Evolutionary conservation across 1,139 yeast genomes (phyloP).

Genomic region (Schwanniomyces etchellsii): DNA sequence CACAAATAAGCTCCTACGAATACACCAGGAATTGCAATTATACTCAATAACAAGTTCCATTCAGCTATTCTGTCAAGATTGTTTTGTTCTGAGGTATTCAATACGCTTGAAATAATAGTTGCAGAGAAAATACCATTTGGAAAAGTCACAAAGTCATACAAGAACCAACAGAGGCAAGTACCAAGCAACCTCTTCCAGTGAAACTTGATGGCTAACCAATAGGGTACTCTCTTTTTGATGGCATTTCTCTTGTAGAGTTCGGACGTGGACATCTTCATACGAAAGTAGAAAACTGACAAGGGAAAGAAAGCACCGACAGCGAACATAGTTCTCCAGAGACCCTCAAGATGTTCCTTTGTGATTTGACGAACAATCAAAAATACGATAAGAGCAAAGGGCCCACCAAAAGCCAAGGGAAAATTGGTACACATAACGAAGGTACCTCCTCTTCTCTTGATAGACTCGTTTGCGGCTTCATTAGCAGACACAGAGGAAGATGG

Average conservation of each 20-base stretch:
- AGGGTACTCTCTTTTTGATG: constrained; percentile 39
- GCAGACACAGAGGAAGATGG: constrained; percentile 68
- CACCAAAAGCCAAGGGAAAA: constrained; percentile 68
- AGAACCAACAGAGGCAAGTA: constrained; percentile 44
- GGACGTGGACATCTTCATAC: constrained; percentile 66
- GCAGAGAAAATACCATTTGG: constrained; percentile 49
- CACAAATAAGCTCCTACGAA: constrained; percentile 37
- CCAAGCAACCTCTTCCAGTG: constrained; percentile 44
- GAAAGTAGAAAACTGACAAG: constrained; percentile 62
- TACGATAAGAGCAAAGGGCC: constrained; percentile 66
- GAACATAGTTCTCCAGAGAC: constrained; percentile 70
- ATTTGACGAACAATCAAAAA: constrained; percentile 64
- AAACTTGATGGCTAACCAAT: constrained; percentile 39
- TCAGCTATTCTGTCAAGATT: constrained; percentile 39
- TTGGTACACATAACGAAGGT: constrained; percentile 64
- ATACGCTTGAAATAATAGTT: constrained; percentile 36
- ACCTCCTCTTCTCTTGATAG: constrained; percentile 57
- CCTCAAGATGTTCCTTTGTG: constrained; percentile 43
- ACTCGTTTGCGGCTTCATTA: constrained; percentile 66
- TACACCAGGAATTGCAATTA: constrained; percentile 43
- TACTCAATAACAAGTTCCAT: constrained; percentile 42
- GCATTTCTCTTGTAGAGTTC: constrained; percentile 43
- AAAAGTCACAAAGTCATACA: constrained; percentile 48
- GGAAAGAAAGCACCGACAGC: constrained; percentile 79
- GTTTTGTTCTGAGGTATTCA: constrained; percentile 17